Conservation (phyloP, 257 asterid species). For the Haberlea rhodopensis region DNA sequence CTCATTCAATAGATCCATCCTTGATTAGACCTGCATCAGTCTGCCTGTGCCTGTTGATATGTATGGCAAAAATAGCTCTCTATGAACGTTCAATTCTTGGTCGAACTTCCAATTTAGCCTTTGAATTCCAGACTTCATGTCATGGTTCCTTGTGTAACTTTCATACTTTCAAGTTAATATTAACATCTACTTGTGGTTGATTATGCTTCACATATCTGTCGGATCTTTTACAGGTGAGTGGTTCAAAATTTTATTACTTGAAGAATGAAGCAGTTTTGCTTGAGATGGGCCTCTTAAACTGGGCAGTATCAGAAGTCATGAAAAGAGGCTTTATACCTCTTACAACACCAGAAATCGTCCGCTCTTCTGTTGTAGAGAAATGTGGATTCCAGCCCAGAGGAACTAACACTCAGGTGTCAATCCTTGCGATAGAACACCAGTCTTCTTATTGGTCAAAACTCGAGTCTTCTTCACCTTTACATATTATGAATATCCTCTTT, state of each 20-base stretch:
- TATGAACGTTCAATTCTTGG: too few relatives aligned
- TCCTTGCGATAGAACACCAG: not conserved
- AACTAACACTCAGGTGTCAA: slow-evolving; percentile 89
- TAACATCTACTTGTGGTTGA: too few relatives aligned
- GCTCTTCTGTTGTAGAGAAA: slow-evolving; percentile 91
- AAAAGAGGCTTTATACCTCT: slow-evolving; percentile 88
- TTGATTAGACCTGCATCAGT: not conserved
- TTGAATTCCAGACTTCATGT: too few relatives aligned
- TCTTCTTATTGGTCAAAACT: not conserved
- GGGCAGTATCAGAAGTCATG: slow-evolving; percentile 94
- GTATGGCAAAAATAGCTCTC: too few relatives aligned
- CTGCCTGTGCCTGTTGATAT: not conserved
- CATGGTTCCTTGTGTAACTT: too few relatives aligned
- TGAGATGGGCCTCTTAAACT: slow-evolving; percentile 86
- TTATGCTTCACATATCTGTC: not conserved
- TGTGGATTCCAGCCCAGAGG: slow-evolving; percentile 99
- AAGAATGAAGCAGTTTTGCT: slow-evolving; percentile 93
- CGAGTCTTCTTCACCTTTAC: not conserved
- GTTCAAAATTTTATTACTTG: slow-evolving; percentile 92
- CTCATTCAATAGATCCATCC: not conserved
- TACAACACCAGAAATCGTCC: slow-evolving; percentile 86
- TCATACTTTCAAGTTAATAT: too few relatives aligned
- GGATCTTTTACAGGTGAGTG: slow-evolving; percentile 62
- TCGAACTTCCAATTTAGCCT: too few relatives aligned
- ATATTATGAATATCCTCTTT: not conserved